Base-by-base conservation (phyloP, 805 yeast genomes). In the Lipomyces spencermartinsiae region DNA sequence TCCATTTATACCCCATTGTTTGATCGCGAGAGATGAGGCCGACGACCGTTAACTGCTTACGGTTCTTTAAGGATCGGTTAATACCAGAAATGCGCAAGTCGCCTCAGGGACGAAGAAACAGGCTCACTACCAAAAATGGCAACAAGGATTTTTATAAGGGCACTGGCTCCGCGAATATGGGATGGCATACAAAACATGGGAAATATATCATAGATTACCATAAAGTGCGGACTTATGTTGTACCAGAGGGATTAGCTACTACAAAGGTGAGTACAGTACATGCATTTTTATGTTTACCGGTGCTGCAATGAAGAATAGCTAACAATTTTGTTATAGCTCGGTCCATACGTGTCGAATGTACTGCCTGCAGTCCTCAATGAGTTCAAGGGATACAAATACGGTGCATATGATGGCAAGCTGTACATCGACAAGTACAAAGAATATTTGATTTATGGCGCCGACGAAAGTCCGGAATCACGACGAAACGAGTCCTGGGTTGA, bases 71-170 rank as follows among this genome's bases (percentile, higher is more conserved):
- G 53, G 67, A 66, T 55, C 66, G 71, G 22, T 31, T 66, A 37
- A 25, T 66, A 4, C 67, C 70, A 25, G 35, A 22, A 14, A 9
- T 31, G n/a, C n/a, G 25, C n/a, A 19, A 25, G 25, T 55, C 29
- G 22, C 61, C 62, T 6, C 64, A 61, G 14, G 57, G 61, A 39
- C 55, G 65, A n/a, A 66, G 76, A 34, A 85, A 85, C 76, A 85
- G 97, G 4, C 82, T 94, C 74, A 90, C 97, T 29, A 89, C 97
- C 29, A 95, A 95, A 76, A 92, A 92, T 77, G 98, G 99, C 75
- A 94, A 95, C 80, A 93, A 93, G 82, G 89, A 91, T 74, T 91
- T 84, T 81, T 95, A 95, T 82, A 95, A 95, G 79, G 99, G 99
- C 83, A 95, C 98, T 29, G 86, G 98, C 67, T 91, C 99, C 4